Conservation (phyloP, 2,329 filamentous ascomycete genomes). For the Pezicula neosporulosa region DNA sequence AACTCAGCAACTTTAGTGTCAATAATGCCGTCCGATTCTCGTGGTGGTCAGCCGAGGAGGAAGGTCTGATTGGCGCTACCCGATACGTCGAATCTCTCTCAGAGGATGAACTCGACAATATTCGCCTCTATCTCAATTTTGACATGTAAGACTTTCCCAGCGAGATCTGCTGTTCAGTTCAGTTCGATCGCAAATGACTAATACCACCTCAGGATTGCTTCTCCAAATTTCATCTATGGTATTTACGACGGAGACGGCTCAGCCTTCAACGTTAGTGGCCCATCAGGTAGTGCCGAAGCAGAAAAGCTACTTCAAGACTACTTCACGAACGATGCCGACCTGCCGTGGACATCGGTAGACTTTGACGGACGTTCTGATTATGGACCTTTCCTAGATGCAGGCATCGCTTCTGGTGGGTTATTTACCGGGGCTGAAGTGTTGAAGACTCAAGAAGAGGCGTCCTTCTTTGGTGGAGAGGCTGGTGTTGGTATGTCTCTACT, state of each 20-base stretch:
- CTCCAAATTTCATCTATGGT: conserved; percentile 61
- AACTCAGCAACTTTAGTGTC: conserved; percentile 52
- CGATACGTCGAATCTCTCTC: conserved; percentile 53
- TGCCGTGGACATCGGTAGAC: conserved; percentile 23
- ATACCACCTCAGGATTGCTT: conserved; percentile 38
- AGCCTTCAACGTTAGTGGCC: conserved; percentile 66
- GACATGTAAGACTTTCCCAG: conserved; percentile 43
- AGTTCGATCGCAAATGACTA: no score
- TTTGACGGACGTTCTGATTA: conserved; percentile 80
- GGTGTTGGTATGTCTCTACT: conserved; percentile 35
- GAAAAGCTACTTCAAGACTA: conserved; percentile 14
- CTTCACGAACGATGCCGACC: conserved; percentile 9
- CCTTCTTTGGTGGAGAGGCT: conserved; percentile 64
- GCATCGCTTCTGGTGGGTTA: conserved; percentile 70
- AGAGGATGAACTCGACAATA: conserved; percentile 52
- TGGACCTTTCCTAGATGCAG: conserved; percentile 67
- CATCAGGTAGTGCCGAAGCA: conserved; percentile 49
- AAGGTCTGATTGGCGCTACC: conserved; percentile 58
- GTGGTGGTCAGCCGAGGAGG: conserved; percentile 65
- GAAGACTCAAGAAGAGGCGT: conserved; percentile 65
- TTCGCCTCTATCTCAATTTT: conserved; percentile 64
- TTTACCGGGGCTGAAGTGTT: conserved; percentile 72
- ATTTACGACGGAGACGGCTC: conserved; percentile 69
- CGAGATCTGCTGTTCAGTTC: no score
- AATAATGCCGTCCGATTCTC: conserved; percentile 64